These are phyloP conservation scores for Botrytis hyacinthi DNA, from an alignment of 2,329 filamentous ascomycete species.

Conservation along the genomic window DNA sequence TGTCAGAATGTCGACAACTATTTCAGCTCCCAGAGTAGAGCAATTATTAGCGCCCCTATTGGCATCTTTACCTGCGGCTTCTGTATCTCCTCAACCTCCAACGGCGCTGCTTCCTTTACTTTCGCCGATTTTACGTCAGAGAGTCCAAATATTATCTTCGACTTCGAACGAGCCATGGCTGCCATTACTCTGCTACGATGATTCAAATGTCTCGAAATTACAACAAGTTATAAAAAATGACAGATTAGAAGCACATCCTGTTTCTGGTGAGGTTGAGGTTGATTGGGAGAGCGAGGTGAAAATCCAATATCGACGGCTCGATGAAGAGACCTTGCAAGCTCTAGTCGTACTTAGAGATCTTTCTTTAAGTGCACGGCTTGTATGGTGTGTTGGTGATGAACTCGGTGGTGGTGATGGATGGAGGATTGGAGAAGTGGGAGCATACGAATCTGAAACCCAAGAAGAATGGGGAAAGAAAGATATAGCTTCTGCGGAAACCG, in stretches of 20 bases:
- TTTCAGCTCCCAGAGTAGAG: conserved; percentile 48
- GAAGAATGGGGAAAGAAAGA: conserved; percentile 50
- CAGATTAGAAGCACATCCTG: conserved; percentile 73
- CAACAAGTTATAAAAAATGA: conserved; percentile 60
- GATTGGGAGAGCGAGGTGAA: conserved; percentile 64
- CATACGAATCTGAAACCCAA: conserved; percentile 53
- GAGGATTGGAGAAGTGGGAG: conserved; percentile 68
- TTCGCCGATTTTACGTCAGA: conserved; percentile 64
- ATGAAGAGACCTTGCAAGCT: conserved; percentile 72
- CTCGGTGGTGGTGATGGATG: conserved; percentile 63
- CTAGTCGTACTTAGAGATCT: conserved; percentile 61
- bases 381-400: conserved; percentile 62
- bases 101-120: conserved; percentile 57
- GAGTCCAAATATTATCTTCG: conserved; percentile 63
- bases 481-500: conserved; percentile 60
- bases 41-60: conserved; percentile 56
- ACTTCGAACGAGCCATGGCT: conserved; percentile 68
- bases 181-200: conserved; percentile 65
- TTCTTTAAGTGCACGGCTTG: conserved; percentile 61
- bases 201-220: conserved; percentile 53
- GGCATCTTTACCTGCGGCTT: conserved; percentile 57
- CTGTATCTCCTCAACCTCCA: conserved; percentile 57
- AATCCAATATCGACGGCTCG: conserved; percentile 64
- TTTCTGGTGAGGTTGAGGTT: conserved; percentile 76
- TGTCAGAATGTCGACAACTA: conserved; percentile 25